phyloP scores from a whole-genome alignment of 2,329 filamentous ascomycete genomes.

The Periglandula ipomoeae region DNA sequence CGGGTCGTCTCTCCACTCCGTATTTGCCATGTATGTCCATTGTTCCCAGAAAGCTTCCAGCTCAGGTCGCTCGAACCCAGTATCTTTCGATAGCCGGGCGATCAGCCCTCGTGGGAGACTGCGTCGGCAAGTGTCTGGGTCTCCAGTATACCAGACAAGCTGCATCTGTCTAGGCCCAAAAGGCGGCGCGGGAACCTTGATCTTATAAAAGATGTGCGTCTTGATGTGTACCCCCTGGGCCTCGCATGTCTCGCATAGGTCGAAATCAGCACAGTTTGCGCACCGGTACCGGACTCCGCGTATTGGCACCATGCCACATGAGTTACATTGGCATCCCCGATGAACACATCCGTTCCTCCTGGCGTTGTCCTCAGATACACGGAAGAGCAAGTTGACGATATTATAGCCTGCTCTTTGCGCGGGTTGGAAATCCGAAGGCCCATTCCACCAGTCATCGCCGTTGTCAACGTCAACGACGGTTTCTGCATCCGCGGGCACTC shows the following conservation, averaged over 20 bases:
- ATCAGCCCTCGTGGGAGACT: slow-evolving; percentile 60
- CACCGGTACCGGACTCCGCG: slow-evolving; percentile 89
- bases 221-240: slow-evolving; percentile 68
- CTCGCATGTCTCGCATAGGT: slow-evolving; percentile 91
- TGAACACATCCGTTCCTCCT: slow-evolving; percentile 84
- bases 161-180: slow-evolving; percentile 73
- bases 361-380: slow-evolving; percentile 90
- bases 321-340: slow-evolving; percentile 84
- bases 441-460: slow-evolving; percentile 45
- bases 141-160: slow-evolving; percentile 80
- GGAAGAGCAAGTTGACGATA: slow-evolving; percentile 75
- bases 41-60: slow-evolving; percentile 94
- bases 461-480: slow-evolving; percentile 28
- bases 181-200: slow-evolving; percentile 79
- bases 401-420: slow-evolving; percentile 59
- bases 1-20: slow-evolving; percentile 74
- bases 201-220: slow-evolving; percentile 95
- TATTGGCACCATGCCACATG: slow-evolving; percentile 80
- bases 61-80: slow-evolving; percentile 74
- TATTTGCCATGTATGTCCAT: slow-evolving; percentile 87
- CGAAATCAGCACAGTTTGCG: slow-evolving; percentile 91
- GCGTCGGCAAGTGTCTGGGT: slow-evolving; percentile 62
- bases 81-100: slow-evolving; percentile 59
- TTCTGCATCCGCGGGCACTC: slow-evolving; percentile 26
- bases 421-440: slow-evolving; percentile 28